Evolutionary conservation across 2,329 filamentous ascomycete species (phyloP), one percentile per base, ranked within the genome.

Genomic region (Tolypocladium cylindrosporum): DNA sequence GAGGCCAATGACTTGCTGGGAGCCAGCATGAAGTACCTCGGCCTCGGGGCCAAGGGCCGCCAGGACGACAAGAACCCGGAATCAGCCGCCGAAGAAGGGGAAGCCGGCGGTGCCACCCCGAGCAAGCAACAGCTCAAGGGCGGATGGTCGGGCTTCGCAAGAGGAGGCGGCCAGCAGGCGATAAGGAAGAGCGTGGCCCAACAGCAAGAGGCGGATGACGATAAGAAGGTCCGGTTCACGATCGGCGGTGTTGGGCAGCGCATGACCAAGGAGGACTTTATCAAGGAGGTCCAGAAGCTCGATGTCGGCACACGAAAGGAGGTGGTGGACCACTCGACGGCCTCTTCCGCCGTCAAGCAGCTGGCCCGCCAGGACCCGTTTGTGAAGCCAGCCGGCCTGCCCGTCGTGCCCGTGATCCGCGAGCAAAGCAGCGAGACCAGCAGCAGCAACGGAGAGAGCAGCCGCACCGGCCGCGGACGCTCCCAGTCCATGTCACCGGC

Each of bases 261-360:
- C 54, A 87, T 94, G 83, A 91, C 82, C 61, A 92, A 92, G 72
- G 84, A 87, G 5, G 88, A 91, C 66, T 93, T 94, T 68, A 84
- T 94, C 60, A 77, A 80, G 53, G 85, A 90, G 67, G 86, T 94
- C 67, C 83, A 85, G 62, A 82, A 85, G 62, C 78, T 93, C 60
- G 88, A 93, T 68, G 81, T 83, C 31, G 83, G 83, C 66, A 83
- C 85, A 16, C 79, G 80, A 7, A 75, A 74, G 41, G 78, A 83
- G 59, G 76, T 83, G 2, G 73, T 84, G 5, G 77, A 81, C 42
- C 74, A 76, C 57, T 82, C 80, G 0, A 72, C 67, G 6, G 80
- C 79, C 1, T 74, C 79, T 0, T 70, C 73, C 4, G 73, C 71
- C 1, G 67, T 83, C 63, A 83, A 83, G 70, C 73, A 71, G 6